These are phyloP conservation scores for Trichopus zeylanicus DNA, from an alignment of 116 monocot species.

Conservation along the genomic window DNA sequence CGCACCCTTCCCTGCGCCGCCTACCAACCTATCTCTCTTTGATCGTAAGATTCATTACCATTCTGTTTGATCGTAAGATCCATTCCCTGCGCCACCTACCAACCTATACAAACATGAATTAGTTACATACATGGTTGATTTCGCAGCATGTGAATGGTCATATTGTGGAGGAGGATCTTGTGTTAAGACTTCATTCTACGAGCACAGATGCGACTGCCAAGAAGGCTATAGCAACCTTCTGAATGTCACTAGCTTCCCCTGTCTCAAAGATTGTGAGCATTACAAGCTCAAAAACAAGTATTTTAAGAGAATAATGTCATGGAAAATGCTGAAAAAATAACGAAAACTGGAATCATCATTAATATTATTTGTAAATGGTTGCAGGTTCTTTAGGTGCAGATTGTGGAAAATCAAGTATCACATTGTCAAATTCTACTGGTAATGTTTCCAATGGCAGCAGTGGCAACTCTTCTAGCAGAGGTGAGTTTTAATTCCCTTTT, in stretches of 20 bases:
- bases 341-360: too few species aligned
- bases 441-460: neutral
- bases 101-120: neutral
- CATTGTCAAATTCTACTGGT: conserved; percentile 11
- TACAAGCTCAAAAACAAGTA: neutral
- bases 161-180: conserved; percentile 24
- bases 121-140: neutral
- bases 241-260: conserved; percentile 25
- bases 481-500: too few species aligned
- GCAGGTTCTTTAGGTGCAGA: conserved; percentile 20
- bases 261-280: conserved; percentile 23
- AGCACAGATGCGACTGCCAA: conserved; percentile 20
- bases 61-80: too few species aligned
- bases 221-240: conserved; percentile 23
- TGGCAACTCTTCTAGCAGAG: conserved; percentile 5
- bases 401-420: conserved; percentile 12
- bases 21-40: conserved; percentile 10
- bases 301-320: neutral
- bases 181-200: conserved; percentile 11
- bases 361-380: too few species aligned
- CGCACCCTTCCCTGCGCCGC: conserved; percentile 4
- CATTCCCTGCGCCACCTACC: neutral
- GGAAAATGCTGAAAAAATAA: too few species aligned
- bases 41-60: conserved; percentile 23
- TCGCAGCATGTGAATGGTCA: conserved; percentile 27